Percentiles rank a stretch among this genome's conserved stretches.
Conservation (phyloP, 768 basidiomycete species). For the Suillus tomentosus region DNA sequence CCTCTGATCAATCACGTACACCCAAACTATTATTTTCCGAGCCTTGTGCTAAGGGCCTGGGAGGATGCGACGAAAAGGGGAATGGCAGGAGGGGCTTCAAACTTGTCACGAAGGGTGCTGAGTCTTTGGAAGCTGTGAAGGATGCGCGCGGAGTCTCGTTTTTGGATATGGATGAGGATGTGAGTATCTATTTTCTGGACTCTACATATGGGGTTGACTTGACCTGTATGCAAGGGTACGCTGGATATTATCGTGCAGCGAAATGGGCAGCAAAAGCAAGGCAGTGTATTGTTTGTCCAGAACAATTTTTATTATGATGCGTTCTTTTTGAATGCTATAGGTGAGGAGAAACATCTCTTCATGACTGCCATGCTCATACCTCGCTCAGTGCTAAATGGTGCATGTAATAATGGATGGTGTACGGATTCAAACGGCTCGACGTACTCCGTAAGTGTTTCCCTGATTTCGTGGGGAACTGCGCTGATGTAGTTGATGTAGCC, state of each 20-base stretch:
- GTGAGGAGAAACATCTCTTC: conserved; percentile 38
- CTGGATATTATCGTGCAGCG: conserved; percentile 93
- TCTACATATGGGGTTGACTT: neutral
- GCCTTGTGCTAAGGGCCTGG: conserved; percentile 54
- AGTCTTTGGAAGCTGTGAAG: conserved; percentile 61
- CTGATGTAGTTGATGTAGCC: conserved; percentile 52
- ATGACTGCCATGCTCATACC: conserved; percentile 11
- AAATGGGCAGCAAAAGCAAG: conserved; percentile 63
- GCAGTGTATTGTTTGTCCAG: conserved; percentile 79
- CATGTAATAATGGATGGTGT: conserved; percentile 85
- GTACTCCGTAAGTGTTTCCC: conserved; percentile 67
- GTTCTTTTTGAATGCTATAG: conserved; percentile 96
- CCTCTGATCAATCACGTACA: conserved; percentile 41
- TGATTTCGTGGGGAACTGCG: neutral
- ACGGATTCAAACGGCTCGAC: conserved; percentile 57
- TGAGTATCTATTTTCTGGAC: conserved; percentile 40
- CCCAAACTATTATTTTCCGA: conserved; percentile 67
- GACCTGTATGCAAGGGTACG: conserved; percentile 59
- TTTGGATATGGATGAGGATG: conserved; percentile 95
- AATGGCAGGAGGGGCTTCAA: conserved; percentile 65
- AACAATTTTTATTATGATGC: conserved; percentile 99
- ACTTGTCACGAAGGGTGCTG: conserved; percentile 56
- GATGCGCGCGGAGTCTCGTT: conserved; percentile 83
- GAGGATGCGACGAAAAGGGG: conserved; percentile 57
- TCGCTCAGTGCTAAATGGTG: conserved; percentile 82